phyloP scores from a whole-genome alignment of 1,284 basidiomycete species.

The Austroboletus niveus region DNA sequence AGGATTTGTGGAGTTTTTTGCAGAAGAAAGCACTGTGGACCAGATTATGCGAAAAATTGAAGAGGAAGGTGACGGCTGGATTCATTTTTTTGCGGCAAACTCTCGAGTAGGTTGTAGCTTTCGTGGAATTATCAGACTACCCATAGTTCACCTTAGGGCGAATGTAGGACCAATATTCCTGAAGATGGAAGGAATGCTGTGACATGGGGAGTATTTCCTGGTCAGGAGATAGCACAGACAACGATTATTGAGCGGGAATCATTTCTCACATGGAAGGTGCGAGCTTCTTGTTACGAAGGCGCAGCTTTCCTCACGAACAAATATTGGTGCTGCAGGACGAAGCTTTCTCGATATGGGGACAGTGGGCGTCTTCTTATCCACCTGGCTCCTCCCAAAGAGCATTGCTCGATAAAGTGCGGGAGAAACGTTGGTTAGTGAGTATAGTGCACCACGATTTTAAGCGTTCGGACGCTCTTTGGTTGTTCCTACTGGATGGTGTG shows the following conservation, averaged over 20 bases:
- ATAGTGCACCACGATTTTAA: constrained; percentile 96
- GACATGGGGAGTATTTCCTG: constrained; percentile 98
- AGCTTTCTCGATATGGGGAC: constrained; percentile 94
- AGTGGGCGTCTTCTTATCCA: constrained; percentile 90
- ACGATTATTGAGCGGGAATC: constrained; percentile 96
- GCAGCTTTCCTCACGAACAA: not conserved
- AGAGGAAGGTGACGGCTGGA: constrained; percentile 56
- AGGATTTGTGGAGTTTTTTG: constrained; percentile 96
- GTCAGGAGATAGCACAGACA: constrained; percentile 93
- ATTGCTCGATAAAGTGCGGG: constrained; percentile 70
- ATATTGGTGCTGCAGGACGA: constrained; percentile 66
- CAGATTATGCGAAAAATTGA: constrained; percentile 59
- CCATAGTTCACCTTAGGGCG: constrained; percentile 52
- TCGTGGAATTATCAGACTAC: not conserved
- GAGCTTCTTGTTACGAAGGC: constrained; percentile 10
- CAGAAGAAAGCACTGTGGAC: constrained; percentile 62
- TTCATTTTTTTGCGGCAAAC: constrained; percentile 88
- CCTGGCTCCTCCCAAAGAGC: constrained; percentile 71
- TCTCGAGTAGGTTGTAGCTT: constrained; percentile 50
- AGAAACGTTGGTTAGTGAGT: constrained; percentile 88
- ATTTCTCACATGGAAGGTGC: constrained; percentile 90
- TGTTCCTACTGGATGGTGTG: constrained; percentile 59
- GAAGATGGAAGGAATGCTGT: constrained; percentile 89
- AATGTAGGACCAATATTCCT: constrained; percentile 79
- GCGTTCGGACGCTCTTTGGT: constrained; percentile 79